phyloP scores from a whole-genome alignment of 2,329 filamentous ascomycete genomes.

The Albophoma yamanashiensis region DNA sequence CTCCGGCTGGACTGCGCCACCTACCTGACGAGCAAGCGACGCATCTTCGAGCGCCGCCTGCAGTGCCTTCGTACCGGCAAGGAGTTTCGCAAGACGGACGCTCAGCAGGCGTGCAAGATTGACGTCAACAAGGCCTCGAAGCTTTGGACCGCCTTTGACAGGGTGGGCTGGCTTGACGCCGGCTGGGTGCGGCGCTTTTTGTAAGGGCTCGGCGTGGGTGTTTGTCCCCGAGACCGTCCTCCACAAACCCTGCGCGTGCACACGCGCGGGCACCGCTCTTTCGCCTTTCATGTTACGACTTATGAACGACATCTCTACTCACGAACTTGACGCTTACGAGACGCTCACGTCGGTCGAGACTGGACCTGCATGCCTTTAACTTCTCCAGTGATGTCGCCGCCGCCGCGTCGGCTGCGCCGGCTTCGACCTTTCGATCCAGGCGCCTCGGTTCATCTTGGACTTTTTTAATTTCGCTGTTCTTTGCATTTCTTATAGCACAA shows the following conservation, averaged over 20 bases:
- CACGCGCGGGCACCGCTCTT: not conserved
- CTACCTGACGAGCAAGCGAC: constrained; percentile 86
- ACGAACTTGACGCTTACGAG: not conserved
- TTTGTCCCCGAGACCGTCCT: not conserved
- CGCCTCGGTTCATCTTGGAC: constrained; percentile 1
- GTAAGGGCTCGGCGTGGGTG: constrained; percentile 9
- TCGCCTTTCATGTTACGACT: not conserved
- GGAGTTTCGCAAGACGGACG: constrained; percentile 90
- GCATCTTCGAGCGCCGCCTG: constrained; percentile 73
- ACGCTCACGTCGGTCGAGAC: not conserved
- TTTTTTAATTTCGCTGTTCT: constrained; percentile 1
- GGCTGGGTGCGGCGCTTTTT: constrained; percentile 28
- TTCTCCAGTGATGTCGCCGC: not conserved
- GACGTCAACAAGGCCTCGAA: constrained; percentile 97
- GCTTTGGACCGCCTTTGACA: constrained; percentile 81
- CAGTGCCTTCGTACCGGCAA: constrained; percentile 58
- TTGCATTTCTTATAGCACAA: constrained; percentile 3
- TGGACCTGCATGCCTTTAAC: not conserved
- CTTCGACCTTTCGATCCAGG: not conserved
- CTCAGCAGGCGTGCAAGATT: constrained; percentile 94
- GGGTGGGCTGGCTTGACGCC: constrained; percentile 69
- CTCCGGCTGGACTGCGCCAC: constrained; percentile 77
- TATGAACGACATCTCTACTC: not conserved
- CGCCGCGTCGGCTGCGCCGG: not conserved
- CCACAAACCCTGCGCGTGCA: not conserved